Evolutionary conservation across 2,329 filamentous ascomycete genomes (phyloP).

Genomic region (Ophiostoma ips): DNA sequence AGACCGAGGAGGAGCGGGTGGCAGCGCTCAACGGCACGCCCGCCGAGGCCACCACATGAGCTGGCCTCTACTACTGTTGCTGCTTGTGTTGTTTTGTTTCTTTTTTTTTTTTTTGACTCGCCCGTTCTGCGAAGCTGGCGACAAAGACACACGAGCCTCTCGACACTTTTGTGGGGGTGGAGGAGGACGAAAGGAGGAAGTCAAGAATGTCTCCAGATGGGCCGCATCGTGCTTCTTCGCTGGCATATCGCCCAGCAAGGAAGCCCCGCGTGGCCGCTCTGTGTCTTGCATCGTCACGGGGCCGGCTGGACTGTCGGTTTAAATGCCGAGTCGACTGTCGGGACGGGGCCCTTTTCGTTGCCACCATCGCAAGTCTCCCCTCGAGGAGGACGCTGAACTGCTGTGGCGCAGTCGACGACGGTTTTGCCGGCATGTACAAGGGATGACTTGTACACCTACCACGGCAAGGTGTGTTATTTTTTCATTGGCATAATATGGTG

Average conservation of each 20-base stretch:
- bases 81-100: not conserved
- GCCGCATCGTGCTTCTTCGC: not conserved
- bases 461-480: not conserved
- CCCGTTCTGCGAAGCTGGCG: not conserved
- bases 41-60: not conserved
- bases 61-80: not conserved
- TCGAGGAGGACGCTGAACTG: not conserved
- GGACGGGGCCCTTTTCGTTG: too few relatives aligned
- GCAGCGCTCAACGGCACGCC: conserved; percentile 14
- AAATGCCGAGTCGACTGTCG: not conserved
- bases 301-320: not conserved
- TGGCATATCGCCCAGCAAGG: not conserved
- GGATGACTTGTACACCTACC: not conserved
- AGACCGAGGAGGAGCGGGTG: conserved; percentile 64
- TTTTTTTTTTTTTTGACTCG: not conserved
- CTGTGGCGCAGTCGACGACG: too few relatives aligned
- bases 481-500: not conserved
- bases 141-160: not conserved
- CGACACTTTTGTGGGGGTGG: not conserved
- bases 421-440: not conserved
- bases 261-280: not conserved
- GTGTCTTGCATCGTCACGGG: not conserved
- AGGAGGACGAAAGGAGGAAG: not conserved
- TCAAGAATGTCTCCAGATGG: not conserved
- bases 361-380: too few relatives aligned